Evolutionary conservation across 208 protist genomes (phyloP), one percentile per base, ranked within the genome.

Genomic region (Crithidia mellificae): DNA sequence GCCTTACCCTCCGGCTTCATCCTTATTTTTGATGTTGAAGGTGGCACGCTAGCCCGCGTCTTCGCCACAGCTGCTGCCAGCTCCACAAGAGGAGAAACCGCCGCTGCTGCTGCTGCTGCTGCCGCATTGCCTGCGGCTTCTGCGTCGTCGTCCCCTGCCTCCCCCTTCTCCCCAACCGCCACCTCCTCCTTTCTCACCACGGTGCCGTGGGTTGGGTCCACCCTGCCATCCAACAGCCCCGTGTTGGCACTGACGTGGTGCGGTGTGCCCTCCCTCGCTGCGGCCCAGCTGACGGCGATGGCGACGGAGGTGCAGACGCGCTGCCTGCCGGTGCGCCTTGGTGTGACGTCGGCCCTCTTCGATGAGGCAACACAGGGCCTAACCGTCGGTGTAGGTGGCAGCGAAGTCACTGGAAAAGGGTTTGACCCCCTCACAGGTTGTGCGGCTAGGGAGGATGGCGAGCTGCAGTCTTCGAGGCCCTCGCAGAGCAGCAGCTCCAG

Each of bases 11-110:
- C 50, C 2, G 85, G 85, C 15, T 51, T 80, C 12, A 36, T 91
- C 8, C 68, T 86, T 32, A 47, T 92, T 6, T 56, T 92, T 7
- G 89, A 95, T 47, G 86, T 95, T 2, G 86, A 95, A 64, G 74
- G 77, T 27, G 85, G 82, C 15, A 75, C 81, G 24, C 57, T 95
- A 24, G 76, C 84, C 27, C 79, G 89, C 6, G 77, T 78, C 6
- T 78, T 95, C 58, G 59, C 32, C 22, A 27, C 61, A 38, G 25
- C 20, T 11, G 27, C 14, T 41, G 22, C 44, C 66, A 50, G 34
- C 32, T 17, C 11, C 53, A 59, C 1, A 14, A 8, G 25, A 12
- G 32, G 24, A 5, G 14, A n/a, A 38, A 38, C 34, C 34, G 34
- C 34, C 34, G 34, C 34, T 38, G 34, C 34, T 38, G 34, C 34